Base-by-base conservation (phyloP, 176 grass and related monocot genomes). In the Guadua angustifolia region DNA sequence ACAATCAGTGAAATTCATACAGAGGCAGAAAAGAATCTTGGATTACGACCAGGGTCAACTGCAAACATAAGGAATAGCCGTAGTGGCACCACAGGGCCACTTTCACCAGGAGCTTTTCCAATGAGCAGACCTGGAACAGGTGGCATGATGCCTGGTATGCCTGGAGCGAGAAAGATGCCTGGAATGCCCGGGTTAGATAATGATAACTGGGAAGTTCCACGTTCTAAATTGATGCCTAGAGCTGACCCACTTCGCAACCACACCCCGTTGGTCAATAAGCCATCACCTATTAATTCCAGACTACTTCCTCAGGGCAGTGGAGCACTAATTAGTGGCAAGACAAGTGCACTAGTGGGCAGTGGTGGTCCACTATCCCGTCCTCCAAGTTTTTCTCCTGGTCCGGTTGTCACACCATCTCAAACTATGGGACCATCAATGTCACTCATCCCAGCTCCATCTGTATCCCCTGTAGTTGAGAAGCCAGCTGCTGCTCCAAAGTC, bases 141-240 rank as follows among this genome's bases (percentile, higher is more conserved):
- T 57, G 94, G 91, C 47, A 93, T 93, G 94, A 93, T 97, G 94
- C 94, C 94, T 40, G 94, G 91, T 44, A 96, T 96, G 94, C 94
- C 94, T 79, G 91, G 89, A 56, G 35, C 5, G 47, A 90, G 94
- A 89, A 97, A 91, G 69, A 93, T 97, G 94, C 94, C 89, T 5
- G 94, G 94, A 69, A 97, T 93, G 87, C 91, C 91, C 56, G 86
- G 81, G 22, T 71, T 91, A 75, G 94, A 93, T 53, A 62, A 53
- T 55, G 94, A 93, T 57, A 74, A 80, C 39, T 96, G 94, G 88
- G 94, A 96, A 76, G 84, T 96, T 89, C 84, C 53, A n/a, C 91
- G 78, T 53, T 87, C 88, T 68, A 96, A 89, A 71, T 93, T 88
- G 4, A 88, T 75, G 85, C 50, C 73, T 2, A 93, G 73, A 87